Evolutionary conservation across 371 early-diverging fungal genomes (phyloP), one percentile per base, ranked within the genome.

Genomic region (Mortierella polycephala): DNA sequence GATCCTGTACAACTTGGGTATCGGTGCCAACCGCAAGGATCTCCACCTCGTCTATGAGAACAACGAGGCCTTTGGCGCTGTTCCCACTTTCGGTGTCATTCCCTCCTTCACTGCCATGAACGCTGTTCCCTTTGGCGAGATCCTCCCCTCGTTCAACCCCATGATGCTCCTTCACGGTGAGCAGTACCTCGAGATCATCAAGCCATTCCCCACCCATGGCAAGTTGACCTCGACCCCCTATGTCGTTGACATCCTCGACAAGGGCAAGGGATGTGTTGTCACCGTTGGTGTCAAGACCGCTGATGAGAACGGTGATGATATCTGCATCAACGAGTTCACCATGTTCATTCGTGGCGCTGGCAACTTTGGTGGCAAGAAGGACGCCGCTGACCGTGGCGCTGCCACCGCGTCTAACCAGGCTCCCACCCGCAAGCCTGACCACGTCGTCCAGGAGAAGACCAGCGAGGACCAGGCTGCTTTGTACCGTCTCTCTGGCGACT

Each of bases 311-410:
- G 95, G 93, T 45, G 92, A 94, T 42, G 86, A 91, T 20, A 82
- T 98, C 42, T 91, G 90, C 76, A 87, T 95, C 69, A 93, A 93
- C 83, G 95, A 99, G 84, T 94, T 91, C 71, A 95, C 98, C 37
- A 81, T 93, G 79, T 98, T 97, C 82, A 92, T 98, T 81, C 94
- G 98, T 74, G 98, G 97, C 10, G 75, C 92, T 60, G 97, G 96
- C 59, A 94, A 94, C 21, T 96, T 96, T 81, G 95, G 96, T 75
- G 96, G 96, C 46, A 87, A 89, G 75, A 91, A 91, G 73, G 91
- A 91, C 68, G 87, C 91, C 20, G 73, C 71, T 59, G 92, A 91
- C 66, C 91, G 96, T 47, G 89, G 94, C 14, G 89, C 95, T 37
- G 94, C 95, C 45, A 90, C 96, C 41, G 94, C 93, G 1, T 67